Percentiles rank a stretch among this genome's conserved stretches.
Conservation (phyloP, 805 yeast species). For the Saturnispora dispora region DNA sequence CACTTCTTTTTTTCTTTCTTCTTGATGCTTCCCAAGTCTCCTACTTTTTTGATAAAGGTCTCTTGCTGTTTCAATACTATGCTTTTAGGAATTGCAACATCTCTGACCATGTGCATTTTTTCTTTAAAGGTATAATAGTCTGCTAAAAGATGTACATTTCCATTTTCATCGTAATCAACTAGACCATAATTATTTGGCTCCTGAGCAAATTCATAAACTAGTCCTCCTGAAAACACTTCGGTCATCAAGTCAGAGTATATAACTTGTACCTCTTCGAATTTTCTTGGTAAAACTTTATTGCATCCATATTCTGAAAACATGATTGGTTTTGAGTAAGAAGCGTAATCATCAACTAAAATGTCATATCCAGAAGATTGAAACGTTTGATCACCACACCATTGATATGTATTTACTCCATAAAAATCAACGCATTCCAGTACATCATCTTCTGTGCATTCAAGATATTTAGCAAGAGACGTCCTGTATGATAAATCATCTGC, state of each 20-base stretch:
- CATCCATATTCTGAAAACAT: constrained; percentile 88
- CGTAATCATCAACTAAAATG: constrained; percentile 55
- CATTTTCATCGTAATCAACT: constrained; percentile 45
- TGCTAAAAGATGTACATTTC: constrained; percentile 33
- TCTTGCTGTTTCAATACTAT: constrained; percentile 13
- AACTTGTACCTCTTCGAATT: constrained; percentile 69
- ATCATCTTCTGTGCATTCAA: constrained; percentile 76
- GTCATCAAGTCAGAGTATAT: constrained; percentile 75
- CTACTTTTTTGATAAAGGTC: constrained; percentile 3
- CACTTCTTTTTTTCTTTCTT: constrained; percentile 24
- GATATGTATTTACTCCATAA: constrained; percentile 90
- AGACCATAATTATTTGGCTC: constrained; percentile 80
- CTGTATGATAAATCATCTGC: constrained; percentile 76
- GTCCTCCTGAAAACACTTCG: constrained; percentile 86
- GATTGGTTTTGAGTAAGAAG: constrained; percentile 69
- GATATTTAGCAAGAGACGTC: constrained; percentile 64
- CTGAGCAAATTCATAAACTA: constrained; percentile 81
- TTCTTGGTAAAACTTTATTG: constrained; percentile 56
- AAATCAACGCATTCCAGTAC: constrained; percentile 72
- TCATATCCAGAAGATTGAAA: constrained; percentile 65
- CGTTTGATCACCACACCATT: constrained; percentile 86
- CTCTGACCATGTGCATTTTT: constrained; percentile 33
- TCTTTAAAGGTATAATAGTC: constrained; percentile 37
- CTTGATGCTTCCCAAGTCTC: not conserved
- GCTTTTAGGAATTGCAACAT: constrained; percentile 20